phyloP scores from a whole-genome alignment of 148 eudicot species.

The Vaccinium darrowii region DNA sequence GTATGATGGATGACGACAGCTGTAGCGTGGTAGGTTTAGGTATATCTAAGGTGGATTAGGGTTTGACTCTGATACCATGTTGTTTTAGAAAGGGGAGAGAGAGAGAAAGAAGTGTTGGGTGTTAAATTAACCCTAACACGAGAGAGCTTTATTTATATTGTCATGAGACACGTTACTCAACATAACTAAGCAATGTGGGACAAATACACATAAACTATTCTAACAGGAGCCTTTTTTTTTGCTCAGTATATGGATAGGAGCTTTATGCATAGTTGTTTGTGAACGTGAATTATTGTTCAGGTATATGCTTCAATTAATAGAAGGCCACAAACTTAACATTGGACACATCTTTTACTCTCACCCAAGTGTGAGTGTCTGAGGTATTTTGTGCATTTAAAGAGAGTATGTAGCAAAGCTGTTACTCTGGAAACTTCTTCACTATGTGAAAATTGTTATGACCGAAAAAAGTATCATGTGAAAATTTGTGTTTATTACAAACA shows the following conservation, averaged over 20 bases:
- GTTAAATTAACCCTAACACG: too few relatives aligned
- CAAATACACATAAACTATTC: too few relatives aligned
- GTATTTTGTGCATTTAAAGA: not conserved
- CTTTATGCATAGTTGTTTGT: not conserved
- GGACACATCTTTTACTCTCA: not conserved
- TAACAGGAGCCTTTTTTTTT: too few relatives aligned
- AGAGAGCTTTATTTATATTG: too few relatives aligned
- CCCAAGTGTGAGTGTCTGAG: not conserved
- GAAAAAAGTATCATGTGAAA: not conserved
- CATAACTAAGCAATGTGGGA: too few relatives aligned
- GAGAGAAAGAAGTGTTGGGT: too few relatives aligned
- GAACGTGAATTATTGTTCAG: not conserved
- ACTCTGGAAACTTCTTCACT: not conserved
- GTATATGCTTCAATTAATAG: not conserved
- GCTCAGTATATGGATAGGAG: not conserved
- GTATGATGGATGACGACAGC: too few relatives aligned
- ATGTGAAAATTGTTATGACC: not conserved
- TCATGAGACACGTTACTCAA: too few relatives aligned
- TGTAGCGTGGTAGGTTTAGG: too few relatives aligned
- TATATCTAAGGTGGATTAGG: too few relatives aligned
- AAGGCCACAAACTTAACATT: not conserved
- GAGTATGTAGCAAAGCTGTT: not conserved
- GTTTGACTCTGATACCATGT: too few relatives aligned
- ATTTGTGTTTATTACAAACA: not conserved
- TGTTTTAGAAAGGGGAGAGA: too few relatives aligned